A percentile compares a stretch with the other conserved stretches of the same genome.
Conservation (phyloP, 2,329 filamentous ascomycete species). For the Nothopassalora personata region DNA sequence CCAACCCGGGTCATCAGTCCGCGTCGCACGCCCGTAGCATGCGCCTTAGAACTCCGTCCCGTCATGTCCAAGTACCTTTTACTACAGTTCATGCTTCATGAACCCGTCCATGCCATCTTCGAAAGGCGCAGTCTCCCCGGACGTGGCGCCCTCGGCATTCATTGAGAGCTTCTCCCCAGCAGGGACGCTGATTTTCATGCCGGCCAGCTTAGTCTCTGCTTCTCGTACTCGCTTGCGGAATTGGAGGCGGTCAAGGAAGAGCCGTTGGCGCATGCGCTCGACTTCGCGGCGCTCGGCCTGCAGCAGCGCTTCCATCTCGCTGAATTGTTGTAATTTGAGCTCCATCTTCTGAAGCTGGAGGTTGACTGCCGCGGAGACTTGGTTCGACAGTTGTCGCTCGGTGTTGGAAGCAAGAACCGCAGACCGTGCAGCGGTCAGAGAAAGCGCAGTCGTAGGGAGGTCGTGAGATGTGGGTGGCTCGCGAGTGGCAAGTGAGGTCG, state of each 20-base stretch:
- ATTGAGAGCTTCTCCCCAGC: constrained; percentile 22
- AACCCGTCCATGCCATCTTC: constrained; percentile 25
- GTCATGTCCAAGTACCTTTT: constrained; percentile 3
- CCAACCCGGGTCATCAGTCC: neutral
- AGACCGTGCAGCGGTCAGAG: constrained; percentile 77
- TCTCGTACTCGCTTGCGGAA: constrained; percentile 85
- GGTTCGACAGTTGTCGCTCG: constrained; percentile 90
- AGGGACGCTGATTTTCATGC: constrained; percentile 24
- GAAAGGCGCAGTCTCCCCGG: constrained; percentile 15
- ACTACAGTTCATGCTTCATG: constrained; percentile 29
- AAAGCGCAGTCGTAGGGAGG: constrained; percentile 71
- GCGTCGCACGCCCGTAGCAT: neutral
- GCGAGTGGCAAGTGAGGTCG: constrained; percentile 46
- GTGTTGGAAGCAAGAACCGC: constrained; percentile 89
- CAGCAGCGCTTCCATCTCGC: constrained; percentile 88
- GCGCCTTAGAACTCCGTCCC: neutral
- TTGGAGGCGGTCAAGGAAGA: constrained; percentile 84
- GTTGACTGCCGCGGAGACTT: constrained; percentile 89
- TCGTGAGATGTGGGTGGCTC: constrained; percentile 36
- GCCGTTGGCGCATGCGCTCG: constrained; percentile 82
- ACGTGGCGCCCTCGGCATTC: constrained; percentile 7
- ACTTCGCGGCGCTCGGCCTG: constrained; percentile 89
- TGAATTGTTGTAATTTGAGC: constrained; percentile 91
- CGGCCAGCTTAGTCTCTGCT: constrained; percentile 57
- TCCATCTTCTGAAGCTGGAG: constrained; percentile 93